Evolutionary conservation across 2,329 filamentous ascomycete species (phyloP), one percentile per base, ranked within the genome.

Genomic region (Claviceps maximensis): DNA sequence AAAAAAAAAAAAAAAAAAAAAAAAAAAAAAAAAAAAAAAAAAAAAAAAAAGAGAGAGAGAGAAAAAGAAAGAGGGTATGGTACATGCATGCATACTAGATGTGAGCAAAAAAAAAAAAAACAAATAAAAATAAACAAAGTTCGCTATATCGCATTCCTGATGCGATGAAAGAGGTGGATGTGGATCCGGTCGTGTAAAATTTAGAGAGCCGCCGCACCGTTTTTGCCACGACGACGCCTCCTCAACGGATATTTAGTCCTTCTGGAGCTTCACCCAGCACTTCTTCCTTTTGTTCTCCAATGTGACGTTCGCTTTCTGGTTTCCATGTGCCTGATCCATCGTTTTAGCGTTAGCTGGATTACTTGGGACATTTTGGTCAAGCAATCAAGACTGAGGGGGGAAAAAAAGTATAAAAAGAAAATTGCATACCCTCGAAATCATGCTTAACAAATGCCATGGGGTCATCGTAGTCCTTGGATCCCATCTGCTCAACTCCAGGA

Each of bases 371-470:
- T 4, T 29, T 29, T 29, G 9, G 6, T 29, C 9, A 29, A 10
- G 3, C 17, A 21, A 42, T 4, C 25, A 6, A 9, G 3, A 19
- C 6, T 12, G 4, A 7, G 21, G 1, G 3, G 23, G 4, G 45
- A 29, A 36, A 47, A 53, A 12, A 53, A 50, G 23, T 42, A 29
- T n/a, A 15, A 8, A 19, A 17, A 19, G 25, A 29, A n/a, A 10
- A 12, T 12, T 19, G 27, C 77, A 59, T 73, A 94, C 91, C 93
- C 74, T 95, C 88, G 67, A 98, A 98, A 53, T 89, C 84, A 71
- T 98, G 93, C 71, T 93, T 90, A 56, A 98, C 93, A 74, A 95
- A 97, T 1, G 93, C 93, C 88, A 95, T 91, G 1, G 89, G 89
- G 65, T 97, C 86, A 60, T 96, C 89, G 44, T 83, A 78, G 57